Base-by-base conservation (phyloP, 208 protist species). In the Crithidia mellificae region DNA sequence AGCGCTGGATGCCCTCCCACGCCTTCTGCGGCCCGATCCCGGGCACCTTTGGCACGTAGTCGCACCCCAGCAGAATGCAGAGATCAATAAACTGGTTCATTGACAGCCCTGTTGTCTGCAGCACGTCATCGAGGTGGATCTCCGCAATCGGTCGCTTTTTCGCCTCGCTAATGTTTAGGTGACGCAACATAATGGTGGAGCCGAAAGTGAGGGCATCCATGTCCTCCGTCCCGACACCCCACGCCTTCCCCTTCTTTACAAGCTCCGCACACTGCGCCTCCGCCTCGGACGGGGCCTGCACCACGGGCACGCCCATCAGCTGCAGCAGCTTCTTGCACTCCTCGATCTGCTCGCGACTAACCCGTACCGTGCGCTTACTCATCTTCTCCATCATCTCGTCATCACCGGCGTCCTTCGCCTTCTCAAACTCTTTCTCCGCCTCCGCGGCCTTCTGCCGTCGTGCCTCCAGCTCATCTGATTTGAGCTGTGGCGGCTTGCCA, bases 191-290 rank as follows among this genome's bases (percentile, higher is more conserved):
- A 30, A 98, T 79, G 7, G 83, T 84, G 0, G 98, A 85, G 15
- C 98, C 98, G 77, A 99, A 99, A 1, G 98, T 99, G 2, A 99
- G 91, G 14, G 98, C 88, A 75, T 99, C 99, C 98, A 99, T 99
- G 82, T 99, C 99, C 79, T 99, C 98, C 19, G 99, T 99, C 11
- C 86, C 98, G 6, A 98, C 98, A 0, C 96, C 99, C 88, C 89
- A 99, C 30, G 98, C 97, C 58, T 97, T 92, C 4, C 96, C 97
- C 30, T 72, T 88, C 72, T 96, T 93, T 29, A 91, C 86, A 12
- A 99, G 73, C 61, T 94, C 98, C 4, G 99, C 99, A 75, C 99
- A 99, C 88, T 99, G 98, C 41, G 98, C 98, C 77, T 99, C 98
- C 19, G 99, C 98, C 78, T 99, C 98, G 29, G 84, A 91, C 14